Evolutionary conservation across 768 basidiomycete species (phyloP).

Genomic region (Omphalotus guepiniiformis): DNA sequence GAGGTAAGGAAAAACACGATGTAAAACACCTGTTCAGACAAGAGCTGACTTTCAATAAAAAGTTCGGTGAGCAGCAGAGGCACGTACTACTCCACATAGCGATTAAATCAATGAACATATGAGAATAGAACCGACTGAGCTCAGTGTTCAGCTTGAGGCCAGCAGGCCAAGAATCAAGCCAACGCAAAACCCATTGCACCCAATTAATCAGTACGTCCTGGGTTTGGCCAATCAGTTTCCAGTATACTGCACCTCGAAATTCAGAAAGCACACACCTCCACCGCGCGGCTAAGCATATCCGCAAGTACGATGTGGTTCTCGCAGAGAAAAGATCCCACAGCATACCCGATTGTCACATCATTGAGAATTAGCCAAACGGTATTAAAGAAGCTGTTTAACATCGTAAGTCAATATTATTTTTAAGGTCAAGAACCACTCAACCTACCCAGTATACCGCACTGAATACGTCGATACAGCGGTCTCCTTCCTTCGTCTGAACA

Average conservation of each 20-base stretch:
- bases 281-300: slow-evolving; percentile 24
- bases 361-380: slow-evolving; percentile 88
- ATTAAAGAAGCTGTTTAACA: slow-evolving; percentile 61
- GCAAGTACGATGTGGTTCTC: slow-evolving; percentile 58
- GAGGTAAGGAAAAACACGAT: slow-evolving; percentile 23
- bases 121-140: slow-evolving; percentile 81
- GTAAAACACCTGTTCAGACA: slow-evolving; percentile 26
- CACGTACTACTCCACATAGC: slow-evolving; percentile 69
- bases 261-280: slow-evolving; percentile 33
- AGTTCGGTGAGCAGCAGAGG: too few relatives aligned
- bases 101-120: slow-evolving; percentile 61
- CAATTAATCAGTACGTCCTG: slow-evolving; percentile 41
- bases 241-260: neutral
- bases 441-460: slow-evolving; percentile 65
- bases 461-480: slow-evolving; percentile 38
- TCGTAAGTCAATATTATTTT: neutral
- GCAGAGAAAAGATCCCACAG: slow-evolving; percentile 63
- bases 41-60: too few relatives aligned
- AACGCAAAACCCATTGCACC: slow-evolving; percentile 54
- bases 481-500: slow-evolving; percentile 32
- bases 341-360: slow-evolving; percentile 81
- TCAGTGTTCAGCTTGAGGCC: slow-evolving; percentile 96
- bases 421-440: neutral
- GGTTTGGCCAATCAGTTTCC: neutral
- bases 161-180: slow-evolving; percentile 95